Conservation (phyloP, 2,329 filamentous ascomycete genomes). For the Talaromyces islandicus region DNA sequence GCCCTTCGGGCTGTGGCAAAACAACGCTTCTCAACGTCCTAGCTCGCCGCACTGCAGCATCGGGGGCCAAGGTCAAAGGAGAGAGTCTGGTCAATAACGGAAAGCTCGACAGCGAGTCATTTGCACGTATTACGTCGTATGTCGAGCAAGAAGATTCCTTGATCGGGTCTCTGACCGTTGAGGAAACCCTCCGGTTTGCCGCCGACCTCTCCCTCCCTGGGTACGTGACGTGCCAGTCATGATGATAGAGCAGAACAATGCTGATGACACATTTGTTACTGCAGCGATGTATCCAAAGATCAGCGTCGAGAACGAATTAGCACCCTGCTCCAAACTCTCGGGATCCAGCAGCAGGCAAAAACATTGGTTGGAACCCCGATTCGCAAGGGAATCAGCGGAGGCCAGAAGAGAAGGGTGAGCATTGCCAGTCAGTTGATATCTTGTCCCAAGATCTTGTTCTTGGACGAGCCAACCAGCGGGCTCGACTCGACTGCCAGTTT, state of each 20-base stretch:
- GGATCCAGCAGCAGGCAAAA: slow-evolving; percentile 62
- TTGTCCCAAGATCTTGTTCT: slow-evolving; percentile 70
- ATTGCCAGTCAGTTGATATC: slow-evolving; percentile 79
- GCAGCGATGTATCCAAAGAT: slow-evolving; percentile 45
- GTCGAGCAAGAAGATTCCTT: slow-evolving; percentile 86
- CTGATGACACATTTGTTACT: background rate
- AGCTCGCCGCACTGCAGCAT: slow-evolving; percentile 54
- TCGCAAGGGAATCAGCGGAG: slow-evolving; percentile 75
- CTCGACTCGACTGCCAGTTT: slow-evolving; percentile 71
- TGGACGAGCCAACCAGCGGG: slow-evolving; percentile 80
- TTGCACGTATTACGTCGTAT: slow-evolving; percentile 62
- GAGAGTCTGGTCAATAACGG: slow-evolving; percentile 59
- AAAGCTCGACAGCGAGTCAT: slow-evolving; percentile 46
- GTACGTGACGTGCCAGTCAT: slow-evolving; percentile 31
- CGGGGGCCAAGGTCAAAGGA: slow-evolving; percentile 50
- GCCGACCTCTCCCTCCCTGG: slow-evolving; percentile 59
- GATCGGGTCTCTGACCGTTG: slow-evolving; percentile 72
- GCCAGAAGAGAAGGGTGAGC: slow-evolving; percentile 74
- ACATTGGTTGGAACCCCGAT: slow-evolving; percentile 76
- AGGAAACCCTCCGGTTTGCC: slow-evolving; percentile 73
- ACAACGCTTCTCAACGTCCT: slow-evolving; percentile 79
- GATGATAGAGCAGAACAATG: background rate
- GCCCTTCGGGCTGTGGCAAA: slow-evolving; percentile 68
- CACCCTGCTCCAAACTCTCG: slow-evolving; percentile 64
- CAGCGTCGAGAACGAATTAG: slow-evolving; percentile 60